A percentile compares a stretch with the other conserved stretches of the same genome.
Evolutionary conservation across 352 stramenopile species (phyloP).

Genomic region (Phytophthora cactorum): DNA sequence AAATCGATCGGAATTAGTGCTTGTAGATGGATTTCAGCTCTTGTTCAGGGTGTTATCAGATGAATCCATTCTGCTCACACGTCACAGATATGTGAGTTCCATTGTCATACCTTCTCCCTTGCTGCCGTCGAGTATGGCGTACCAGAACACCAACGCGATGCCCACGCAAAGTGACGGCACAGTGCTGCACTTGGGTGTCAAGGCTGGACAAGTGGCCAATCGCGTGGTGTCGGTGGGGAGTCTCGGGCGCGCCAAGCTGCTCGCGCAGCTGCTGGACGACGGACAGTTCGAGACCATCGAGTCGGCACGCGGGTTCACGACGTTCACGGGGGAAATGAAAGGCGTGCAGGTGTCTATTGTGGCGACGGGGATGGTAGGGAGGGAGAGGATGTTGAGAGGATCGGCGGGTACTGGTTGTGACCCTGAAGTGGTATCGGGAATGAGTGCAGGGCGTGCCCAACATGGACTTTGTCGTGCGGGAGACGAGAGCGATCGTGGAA

Average conservation of each 20-base stretch:
- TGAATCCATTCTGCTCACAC: conserved; percentile 5
- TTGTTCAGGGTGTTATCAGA: neutral
- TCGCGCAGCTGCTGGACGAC: conserved; percentile 43
- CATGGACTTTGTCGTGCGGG: conserved; percentile 81
- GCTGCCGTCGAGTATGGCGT: conserved; percentile 29
- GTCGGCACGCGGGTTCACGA: conserved; percentile 62
- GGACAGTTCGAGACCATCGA: conserved; percentile 33
- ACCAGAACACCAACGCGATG: conserved; percentile 56
- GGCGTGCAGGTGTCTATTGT: conserved; percentile 58
- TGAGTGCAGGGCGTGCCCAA: conserved; percentile 51
- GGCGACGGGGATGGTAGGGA: conserved; percentile 62
- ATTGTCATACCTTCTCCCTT: neutral
- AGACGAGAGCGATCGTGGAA: conserved; percentile 54
- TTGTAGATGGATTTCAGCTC: conserved; percentile 8
- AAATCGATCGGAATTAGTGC: conserved; percentile 21
- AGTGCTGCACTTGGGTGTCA: conserved; percentile 53
- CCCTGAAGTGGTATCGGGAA: neutral
- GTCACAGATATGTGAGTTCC: neutral
- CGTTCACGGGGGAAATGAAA: conserved; percentile 61
- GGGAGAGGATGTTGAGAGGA: neutral
- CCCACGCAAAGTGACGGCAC: conserved; percentile 47
- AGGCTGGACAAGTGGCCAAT: conserved; percentile 52
- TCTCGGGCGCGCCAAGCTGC: conserved; percentile 39
- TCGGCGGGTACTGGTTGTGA: neutral
- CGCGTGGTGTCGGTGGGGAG: conserved; percentile 57